Conservation (phyloP, 129 eudicot genomes). For the Arctium minus region DNA sequence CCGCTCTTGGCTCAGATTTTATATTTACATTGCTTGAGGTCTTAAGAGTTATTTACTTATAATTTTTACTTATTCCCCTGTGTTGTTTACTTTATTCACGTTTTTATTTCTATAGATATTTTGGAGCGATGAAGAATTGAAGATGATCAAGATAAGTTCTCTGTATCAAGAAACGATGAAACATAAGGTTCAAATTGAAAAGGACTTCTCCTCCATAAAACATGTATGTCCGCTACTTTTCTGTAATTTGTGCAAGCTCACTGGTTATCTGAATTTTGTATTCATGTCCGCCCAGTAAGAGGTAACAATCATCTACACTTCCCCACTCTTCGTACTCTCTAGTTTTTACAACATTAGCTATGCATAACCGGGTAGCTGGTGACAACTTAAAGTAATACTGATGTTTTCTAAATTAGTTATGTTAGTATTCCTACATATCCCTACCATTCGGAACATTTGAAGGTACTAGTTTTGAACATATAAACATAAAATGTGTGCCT, state of each 20-base stretch:
- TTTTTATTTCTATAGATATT: slow-evolving; percentile 42
- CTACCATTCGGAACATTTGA: not conserved
- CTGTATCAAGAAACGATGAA: slow-evolving; percentile 61
- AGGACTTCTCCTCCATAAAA: slow-evolving; percentile 55
- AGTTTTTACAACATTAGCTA: not conserved
- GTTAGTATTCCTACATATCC: not conserved
- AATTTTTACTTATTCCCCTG: not conserved
- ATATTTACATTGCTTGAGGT: not conserved
- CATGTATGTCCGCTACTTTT: slow-evolving; percentile 29
- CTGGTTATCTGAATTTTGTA: not conserved
- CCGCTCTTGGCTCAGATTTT: not conserved
- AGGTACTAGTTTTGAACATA: not conserved
- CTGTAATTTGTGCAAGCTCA: slow-evolving; percentile 7
- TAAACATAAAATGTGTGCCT: not conserved
- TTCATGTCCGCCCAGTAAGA: not conserved
- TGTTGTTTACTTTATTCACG: not conserved
- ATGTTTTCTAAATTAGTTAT: not conserved
- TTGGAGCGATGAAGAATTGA: slow-evolving; percentile 70
- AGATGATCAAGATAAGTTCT: slow-evolving; percentile 64
- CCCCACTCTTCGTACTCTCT: not conserved
- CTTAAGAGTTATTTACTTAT: not conserved
- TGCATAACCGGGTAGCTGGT: no score
- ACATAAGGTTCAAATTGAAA: slow-evolving; percentile 51
- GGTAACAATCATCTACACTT: not conserved
- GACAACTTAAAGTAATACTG: not conserved